Conservation (phyloP, 2,329 filamentous ascomycete species). For the Colletotrichum simmondsii region DNA sequence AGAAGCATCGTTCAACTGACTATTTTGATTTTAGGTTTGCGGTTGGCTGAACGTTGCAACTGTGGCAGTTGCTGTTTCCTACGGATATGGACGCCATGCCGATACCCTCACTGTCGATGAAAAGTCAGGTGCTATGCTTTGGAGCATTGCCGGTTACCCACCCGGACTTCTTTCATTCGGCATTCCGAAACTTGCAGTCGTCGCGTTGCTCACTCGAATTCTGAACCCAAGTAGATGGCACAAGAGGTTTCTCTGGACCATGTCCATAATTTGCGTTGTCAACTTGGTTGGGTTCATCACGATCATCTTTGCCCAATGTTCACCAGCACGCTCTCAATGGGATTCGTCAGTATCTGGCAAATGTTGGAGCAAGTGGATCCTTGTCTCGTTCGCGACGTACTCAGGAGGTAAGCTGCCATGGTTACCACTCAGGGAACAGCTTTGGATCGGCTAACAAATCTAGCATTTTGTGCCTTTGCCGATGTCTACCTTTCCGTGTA, state of each 20-base stretch:
- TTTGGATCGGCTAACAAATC: not conserved
- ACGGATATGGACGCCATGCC: not conserved
- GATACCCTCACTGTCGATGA: not conserved
- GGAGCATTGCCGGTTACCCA: not conserved
- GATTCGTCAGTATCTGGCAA: not conserved
- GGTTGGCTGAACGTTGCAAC: not conserved
- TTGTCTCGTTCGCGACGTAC: not conserved
- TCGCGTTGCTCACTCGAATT: slow-evolving; percentile 49
- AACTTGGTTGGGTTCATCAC: not conserved
- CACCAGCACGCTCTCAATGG: not conserved
- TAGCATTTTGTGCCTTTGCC: not conserved
- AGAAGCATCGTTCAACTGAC: not conserved
- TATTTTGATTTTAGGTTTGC: not conserved
- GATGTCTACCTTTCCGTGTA: not conserved
- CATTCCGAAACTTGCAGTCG: slow-evolving; percentile 50
- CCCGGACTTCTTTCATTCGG: not conserved
- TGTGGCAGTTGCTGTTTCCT: not conserved
- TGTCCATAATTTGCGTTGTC: slow-evolving; percentile 38
- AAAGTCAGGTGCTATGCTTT: not conserved
- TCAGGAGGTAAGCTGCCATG: not conserved
- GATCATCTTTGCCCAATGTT: not conserved
- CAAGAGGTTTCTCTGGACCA: slow-evolving; percentile 47
- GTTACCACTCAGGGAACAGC: too few relatives aligned
- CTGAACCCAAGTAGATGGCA: slow-evolving; percentile 49
- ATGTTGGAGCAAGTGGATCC: not conserved